Conservation (phyloP, 495 filamentous ascomycete species). For the Aspergillus heteromorphus region DNA sequence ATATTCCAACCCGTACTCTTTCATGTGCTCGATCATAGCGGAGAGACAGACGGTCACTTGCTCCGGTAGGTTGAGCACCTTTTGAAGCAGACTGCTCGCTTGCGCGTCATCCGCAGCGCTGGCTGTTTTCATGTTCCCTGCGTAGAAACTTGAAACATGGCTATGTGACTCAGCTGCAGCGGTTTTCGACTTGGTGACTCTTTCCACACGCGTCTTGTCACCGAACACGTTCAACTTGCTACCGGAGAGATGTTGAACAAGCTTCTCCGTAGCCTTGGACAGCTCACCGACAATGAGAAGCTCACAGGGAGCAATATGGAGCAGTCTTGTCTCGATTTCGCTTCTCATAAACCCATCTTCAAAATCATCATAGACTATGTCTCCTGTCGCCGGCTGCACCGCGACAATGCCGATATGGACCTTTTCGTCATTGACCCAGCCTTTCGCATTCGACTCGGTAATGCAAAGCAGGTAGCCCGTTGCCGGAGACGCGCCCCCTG, state of each 20-base stretch:
- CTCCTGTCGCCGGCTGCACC: slow-evolving; percentile 91
- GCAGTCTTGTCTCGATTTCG: slow-evolving; percentile 87
- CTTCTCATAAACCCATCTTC: slow-evolving; percentile 98
- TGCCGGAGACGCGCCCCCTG: slow-evolving; percentile 56
- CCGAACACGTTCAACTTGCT: slow-evolving; percentile 91
- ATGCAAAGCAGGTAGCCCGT: slow-evolving; percentile 92
- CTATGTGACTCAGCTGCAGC: slow-evolving; percentile 79
- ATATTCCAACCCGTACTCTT: slow-evolving; percentile 91
- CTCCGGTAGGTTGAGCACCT: slow-evolving; percentile 79
- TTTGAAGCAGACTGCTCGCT: slow-evolving; percentile 65
- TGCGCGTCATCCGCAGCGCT: slow-evolving; percentile 40
- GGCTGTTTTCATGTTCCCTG: slow-evolving; percentile 69
- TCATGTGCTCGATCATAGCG: slow-evolving; percentile 92
- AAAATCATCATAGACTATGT: slow-evolving; percentile 94
- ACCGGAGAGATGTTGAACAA: slow-evolving; percentile 83
- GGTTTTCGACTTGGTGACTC: slow-evolving; percentile 68
- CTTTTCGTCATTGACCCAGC: slow-evolving; percentile 85
- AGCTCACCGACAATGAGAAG: slow-evolving; percentile 92
- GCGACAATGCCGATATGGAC: slow-evolving; percentile 90
- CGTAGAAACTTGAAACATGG: slow-evolving; percentile 92
- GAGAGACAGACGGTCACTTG: slow-evolving; percentile 88
- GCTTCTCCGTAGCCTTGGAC: slow-evolving; percentile 88
- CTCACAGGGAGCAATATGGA: slow-evolving; percentile 95
- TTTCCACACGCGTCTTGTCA: slow-evolving; percentile 79
- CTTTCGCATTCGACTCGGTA: slow-evolving; percentile 81